Conservation (phyloP, 495 filamentous ascomycete genomes). For the Pyrenopolyporus hunteri region DNA sequence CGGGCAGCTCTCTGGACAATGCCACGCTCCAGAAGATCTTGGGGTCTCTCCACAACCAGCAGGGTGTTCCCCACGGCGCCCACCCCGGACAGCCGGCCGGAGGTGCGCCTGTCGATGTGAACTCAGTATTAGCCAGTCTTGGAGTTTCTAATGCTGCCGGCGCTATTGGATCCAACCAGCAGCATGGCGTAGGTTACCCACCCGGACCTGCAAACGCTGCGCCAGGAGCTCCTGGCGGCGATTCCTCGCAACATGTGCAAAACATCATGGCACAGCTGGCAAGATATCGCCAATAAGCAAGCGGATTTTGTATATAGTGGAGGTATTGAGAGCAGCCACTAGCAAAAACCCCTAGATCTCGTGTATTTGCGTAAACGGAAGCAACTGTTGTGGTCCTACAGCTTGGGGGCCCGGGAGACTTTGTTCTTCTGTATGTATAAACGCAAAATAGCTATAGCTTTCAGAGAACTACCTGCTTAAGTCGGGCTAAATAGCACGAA, state of each 20-base stretch:
- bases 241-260: slow-evolving; percentile 51
- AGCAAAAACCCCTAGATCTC: not conserved
- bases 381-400: too few relatives aligned
- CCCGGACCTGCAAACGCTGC: slow-evolving; percentile 31
- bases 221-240: slow-evolving; percentile 34
- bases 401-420: too few relatives aligned
- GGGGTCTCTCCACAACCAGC: slow-evolving; percentile 62
- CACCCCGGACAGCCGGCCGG: slow-evolving; percentile 1
- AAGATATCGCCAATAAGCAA: slow-evolving; percentile 52
- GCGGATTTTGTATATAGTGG: not conserved
- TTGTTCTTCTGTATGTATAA: too few relatives aligned
- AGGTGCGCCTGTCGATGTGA: slow-evolving; percentile 3
- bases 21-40: slow-evolving; percentile 75
- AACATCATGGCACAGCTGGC: slow-evolving; percentile 57
- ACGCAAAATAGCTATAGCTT: too few relatives aligned
- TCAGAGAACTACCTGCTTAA: too few relatives aligned
- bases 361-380: too few relatives aligned
- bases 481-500: not conserved
- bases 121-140: slow-evolving; percentile 15
- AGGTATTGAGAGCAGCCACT: not conserved
- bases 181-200: slow-evolving; percentile 27
- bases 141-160: slow-evolving; percentile 36
- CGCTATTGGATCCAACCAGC: slow-evolving; percentile 24
- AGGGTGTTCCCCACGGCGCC: slow-evolving; percentile 37
- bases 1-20: slow-evolving; percentile 66